Percentiles rank a stretch among this genome's conserved stretches.
These are phyloP conservation scores for Dunaliella sp. DNA, from an alignment of 139 green algal genomes.

Conservation along the genomic window DNA sequence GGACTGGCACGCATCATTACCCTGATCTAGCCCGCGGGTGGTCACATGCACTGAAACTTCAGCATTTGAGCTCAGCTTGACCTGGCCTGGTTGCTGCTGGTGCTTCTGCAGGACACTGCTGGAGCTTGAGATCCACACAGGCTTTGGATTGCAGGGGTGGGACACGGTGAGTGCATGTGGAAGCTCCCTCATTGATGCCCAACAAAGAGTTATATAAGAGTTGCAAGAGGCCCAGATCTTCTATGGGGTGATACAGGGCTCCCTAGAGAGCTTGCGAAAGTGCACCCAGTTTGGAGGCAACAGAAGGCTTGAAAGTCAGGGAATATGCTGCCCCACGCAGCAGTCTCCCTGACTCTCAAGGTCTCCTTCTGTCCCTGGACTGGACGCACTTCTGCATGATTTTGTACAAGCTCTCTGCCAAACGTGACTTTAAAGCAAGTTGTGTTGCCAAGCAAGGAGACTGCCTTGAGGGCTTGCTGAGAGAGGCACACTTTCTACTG, in stretches of 20 bases:
- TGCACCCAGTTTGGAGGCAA: too few relatives aligned
- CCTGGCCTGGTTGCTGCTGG: neutral
- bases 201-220: too few relatives aligned
- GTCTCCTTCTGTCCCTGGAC: too few relatives aligned
- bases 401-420: neutral
- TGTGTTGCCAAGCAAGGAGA: neutral
- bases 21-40: neutral
- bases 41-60: neutral
- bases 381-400: neutral
- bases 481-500: too few relatives aligned
- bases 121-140: slow-evolving; percentile 79
- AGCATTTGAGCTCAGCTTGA: neutral
- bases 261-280: too few relatives aligned
- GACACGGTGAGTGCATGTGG: slow-evolving; percentile 70
- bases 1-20: neutral
- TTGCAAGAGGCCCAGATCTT: too few relatives aligned
- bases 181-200: too few relatives aligned
- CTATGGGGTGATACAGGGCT: too few relatives aligned
- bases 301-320: too few relatives aligned
- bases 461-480: neutral
- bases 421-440: neutral
- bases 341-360: neutral
- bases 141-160: slow-evolving; percentile 75
- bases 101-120: slow-evolving; percentile 58
- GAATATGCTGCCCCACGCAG: too few relatives aligned